These are phyloP conservation scores for Cryptosporidium felis DNA, from an alignment of 169 alveolate species.

Conservation along the genomic window DNA sequence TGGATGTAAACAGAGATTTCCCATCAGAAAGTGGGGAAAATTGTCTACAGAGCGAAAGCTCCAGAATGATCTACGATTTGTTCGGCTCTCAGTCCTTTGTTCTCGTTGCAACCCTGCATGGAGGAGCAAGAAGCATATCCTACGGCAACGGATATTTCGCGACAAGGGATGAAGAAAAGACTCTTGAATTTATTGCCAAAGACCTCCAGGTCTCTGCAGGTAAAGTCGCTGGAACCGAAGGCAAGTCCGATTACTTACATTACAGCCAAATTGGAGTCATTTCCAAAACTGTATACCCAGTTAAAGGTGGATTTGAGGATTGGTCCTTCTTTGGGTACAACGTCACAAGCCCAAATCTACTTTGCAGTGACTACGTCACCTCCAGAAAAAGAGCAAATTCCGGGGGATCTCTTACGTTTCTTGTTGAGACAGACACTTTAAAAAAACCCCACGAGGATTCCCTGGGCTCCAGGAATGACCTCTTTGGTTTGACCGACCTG, in stretches of 20 bases:
- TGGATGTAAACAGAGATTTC: constrained; percentile 53
- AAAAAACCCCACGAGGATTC: constrained; percentile 1
- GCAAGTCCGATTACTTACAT: not conserved
- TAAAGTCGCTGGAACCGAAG: not conserved
- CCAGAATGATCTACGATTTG: constrained; percentile 46
- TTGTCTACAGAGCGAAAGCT: constrained; percentile 39
- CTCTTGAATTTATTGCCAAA: constrained; percentile 15
- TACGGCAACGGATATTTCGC: constrained; percentile 26
- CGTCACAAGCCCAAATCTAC: too few species aligned
- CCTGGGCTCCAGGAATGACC: constrained; percentile 7
- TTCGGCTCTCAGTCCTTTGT: constrained; percentile 16
- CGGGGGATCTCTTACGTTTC: constrained; percentile 49
- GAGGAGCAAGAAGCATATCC: constrained; percentile 45
- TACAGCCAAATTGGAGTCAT: constrained; percentile 19
- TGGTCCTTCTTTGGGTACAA: constrained; percentile 50
- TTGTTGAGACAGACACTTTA: constrained; percentile 32
- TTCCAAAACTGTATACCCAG: constrained; percentile 36
- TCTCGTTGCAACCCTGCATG: constrained; percentile 41
- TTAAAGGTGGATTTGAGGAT: constrained; percentile 60
- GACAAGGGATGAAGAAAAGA: not conserved
- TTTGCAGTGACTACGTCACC: constrained; percentile 7
- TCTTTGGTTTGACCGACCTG: not conserved
- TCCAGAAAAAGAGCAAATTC: not conserved
- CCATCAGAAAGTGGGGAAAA: constrained; percentile 32
- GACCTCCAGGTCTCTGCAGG: constrained; percentile 49